Conservation (phyloP, 805 yeast genomes). For the Huiozyma naganishii region DNA sequence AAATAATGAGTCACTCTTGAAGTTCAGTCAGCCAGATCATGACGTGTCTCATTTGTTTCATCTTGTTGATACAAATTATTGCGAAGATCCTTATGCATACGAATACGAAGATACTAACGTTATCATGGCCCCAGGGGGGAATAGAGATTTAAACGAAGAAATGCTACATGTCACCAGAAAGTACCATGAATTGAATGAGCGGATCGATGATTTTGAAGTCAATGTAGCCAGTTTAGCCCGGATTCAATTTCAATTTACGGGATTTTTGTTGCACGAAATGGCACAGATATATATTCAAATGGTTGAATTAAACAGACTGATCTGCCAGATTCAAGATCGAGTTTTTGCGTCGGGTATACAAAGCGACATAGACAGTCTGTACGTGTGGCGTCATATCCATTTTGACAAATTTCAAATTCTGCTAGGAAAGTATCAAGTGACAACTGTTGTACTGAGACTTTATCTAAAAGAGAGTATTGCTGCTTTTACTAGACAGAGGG, state of each 20-base stretch:
- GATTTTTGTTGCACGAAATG: conserved; percentile 27
- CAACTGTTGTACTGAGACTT: conserved; percentile 25
- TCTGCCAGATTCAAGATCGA: conserved; percentile 18
- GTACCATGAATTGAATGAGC: conserved; percentile 24
- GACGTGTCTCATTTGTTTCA: conserved; percentile 15
- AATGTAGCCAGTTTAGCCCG: conserved; percentile 29
- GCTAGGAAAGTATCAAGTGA: conserved; percentile 21
- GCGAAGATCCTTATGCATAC: conserved; percentile 25
- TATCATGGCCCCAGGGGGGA: conserved; percentile 24
- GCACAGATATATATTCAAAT: conserved; percentile 23
- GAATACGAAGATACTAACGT: conserved; percentile 21
- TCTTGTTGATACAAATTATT: conserved; percentile 20
- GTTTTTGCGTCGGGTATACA: conserved; percentile 13
- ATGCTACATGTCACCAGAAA: conserved; percentile 24
- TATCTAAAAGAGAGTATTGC: conserved; percentile 27
- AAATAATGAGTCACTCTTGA: conserved; percentile 3
- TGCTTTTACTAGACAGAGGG: conserved; percentile 26
- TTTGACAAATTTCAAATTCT: conserved; percentile 18
- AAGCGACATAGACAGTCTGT: conserved; percentile 18
- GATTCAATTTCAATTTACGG: conserved; percentile 28
- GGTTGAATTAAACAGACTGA: conserved; percentile 24
- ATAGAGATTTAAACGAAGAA: conserved; percentile 20
- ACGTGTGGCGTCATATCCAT: conserved; percentile 22
- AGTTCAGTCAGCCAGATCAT: conserved; percentile 6
- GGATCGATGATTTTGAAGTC: conserved; percentile 27